Base-by-base conservation (phyloP, 2,329 filamentous ascomycete genomes). In the Beauveria australis region DNA sequence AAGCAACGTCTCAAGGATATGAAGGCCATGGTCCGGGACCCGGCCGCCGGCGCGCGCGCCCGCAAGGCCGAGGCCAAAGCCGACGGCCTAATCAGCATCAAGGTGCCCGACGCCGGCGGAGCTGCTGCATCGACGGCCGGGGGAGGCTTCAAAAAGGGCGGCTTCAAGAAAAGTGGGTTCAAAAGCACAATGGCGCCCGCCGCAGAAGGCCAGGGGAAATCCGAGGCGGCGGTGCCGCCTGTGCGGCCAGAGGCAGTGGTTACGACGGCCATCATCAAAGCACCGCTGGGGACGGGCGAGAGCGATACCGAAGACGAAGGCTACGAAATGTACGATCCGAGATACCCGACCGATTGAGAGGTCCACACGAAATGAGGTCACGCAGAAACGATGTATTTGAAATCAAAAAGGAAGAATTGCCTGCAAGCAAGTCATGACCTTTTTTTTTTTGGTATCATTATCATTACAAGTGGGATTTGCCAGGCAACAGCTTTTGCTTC, bases 1-100 rank as follows among this genome's bases (percentile, higher is more conserved):
- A 92, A 92, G 73, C 92, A 95, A 77, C 88, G 90, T 54, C 83
- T 92, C 62, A 90, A 91, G 74, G 89, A 94, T 68, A 92, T 93
- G 89, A 91, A 91, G 75, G 86, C 89, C 68, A 88, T 92, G 79
- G 86, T 89, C 37, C 85, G 87, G 66, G 87, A 91, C 65, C 86
- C 89, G 1, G 81, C 80, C 59, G 86, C 85, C 26, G 81, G 80
- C 16, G 82, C 80, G 24, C 84, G 85, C 66, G 85, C 88, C 2
- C 79, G 86, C n/a, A 85, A 84, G 67, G 84, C 85, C 40, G 87
- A 91, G 70, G 86, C 86, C 57, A 88, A 88, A 70, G 85, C 86
- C 54, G 85, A 88, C 63, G 86, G 83, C 3, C 75, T 91, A 18
- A 82, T 90, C 63, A 85, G 81, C 64, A 88, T 90, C 70, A 88